Conservation (phyloP, 345 rosid species). For the Gossypium bickii region DNA sequence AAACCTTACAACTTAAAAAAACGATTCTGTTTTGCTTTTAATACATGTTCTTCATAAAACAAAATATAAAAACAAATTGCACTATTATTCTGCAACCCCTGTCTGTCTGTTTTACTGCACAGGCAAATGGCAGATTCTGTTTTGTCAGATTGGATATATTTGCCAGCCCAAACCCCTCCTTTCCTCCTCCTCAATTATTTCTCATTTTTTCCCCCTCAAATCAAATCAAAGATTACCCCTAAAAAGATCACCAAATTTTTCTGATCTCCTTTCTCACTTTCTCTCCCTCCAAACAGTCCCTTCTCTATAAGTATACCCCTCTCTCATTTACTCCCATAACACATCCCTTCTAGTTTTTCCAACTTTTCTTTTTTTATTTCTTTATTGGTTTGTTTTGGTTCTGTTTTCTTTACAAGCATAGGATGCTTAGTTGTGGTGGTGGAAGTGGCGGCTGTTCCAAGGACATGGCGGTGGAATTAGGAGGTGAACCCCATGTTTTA, state of each 20-base stretch:
- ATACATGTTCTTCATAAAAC: too few relatives aligned
- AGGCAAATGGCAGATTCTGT: too few relatives aligned
- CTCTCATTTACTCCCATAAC: conserved; percentile 21
- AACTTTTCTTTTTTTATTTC: not conserved
- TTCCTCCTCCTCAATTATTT: too few relatives aligned
- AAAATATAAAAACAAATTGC: too few relatives aligned
- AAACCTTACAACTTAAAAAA: too few relatives aligned
- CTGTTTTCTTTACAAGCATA: not conserved
- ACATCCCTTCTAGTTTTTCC: conserved; percentile 2
- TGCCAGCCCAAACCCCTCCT: too few relatives aligned
- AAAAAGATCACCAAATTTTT: conserved; percentile 61
- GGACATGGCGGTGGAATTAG: conserved; percentile 25
- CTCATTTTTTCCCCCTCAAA: conserved; percentile 15
- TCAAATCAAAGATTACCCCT: conserved; percentile 34
- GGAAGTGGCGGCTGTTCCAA: conserved; percentile 28
- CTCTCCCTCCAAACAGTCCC: conserved; percentile 1
- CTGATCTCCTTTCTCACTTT: conserved; percentile 34
- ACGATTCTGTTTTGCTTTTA: too few relatives aligned
- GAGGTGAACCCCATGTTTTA: conserved; percentile 56
- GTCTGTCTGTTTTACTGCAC: too few relatives aligned
- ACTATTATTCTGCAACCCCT: too few relatives aligned
- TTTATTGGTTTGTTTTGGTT: not conserved
- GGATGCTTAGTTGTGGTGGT: not conserved
- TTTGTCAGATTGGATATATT: too few relatives aligned
- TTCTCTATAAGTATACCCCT: conserved; percentile 21